phyloP scores from a whole-genome alignment of 164 flowering plant genomes.

The Amborella trichopoda region DNA sequence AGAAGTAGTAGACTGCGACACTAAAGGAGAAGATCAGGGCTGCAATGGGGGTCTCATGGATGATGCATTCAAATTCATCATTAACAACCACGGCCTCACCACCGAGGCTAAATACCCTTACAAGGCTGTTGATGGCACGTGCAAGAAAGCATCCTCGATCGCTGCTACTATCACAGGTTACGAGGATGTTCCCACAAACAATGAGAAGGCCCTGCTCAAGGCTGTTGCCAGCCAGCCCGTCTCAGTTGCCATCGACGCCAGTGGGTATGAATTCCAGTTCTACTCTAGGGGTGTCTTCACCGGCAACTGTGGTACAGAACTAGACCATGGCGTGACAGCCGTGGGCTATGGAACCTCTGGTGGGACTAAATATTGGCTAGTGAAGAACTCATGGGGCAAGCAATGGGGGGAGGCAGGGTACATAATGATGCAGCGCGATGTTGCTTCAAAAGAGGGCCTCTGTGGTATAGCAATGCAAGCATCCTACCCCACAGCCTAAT shows the following conservation, averaged over 20 bases:
- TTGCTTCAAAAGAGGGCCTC: conserved; percentile 1
- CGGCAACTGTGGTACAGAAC: conserved; percentile 3
- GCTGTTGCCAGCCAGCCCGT: conserved; percentile 23
- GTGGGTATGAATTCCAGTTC: conserved; percentile 8
- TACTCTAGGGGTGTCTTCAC: conserved; percentile 12
- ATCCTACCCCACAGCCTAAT: conserved; percentile 3
- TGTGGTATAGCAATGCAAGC: conserved; percentile 5
- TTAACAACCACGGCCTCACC: neutral
- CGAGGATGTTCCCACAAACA: conserved; percentile 16
- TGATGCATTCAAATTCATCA: conserved; percentile 3
- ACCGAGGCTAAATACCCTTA: conserved; percentile 5
- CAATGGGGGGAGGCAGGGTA: conserved; percentile 3
- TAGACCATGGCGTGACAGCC: neutral
- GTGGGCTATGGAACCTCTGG: conserved; percentile 2
- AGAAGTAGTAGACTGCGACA: conserved; percentile 2
- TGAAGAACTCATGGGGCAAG: conserved; percentile 2
- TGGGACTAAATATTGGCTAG: conserved; percentile 6
- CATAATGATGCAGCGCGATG: conserved; percentile 2
- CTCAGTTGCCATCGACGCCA: conserved; percentile 14
- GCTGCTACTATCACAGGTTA: conserved; percentile 10
- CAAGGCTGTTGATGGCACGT: neutral
- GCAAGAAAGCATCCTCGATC: neutral
- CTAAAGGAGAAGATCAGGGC: neutral
- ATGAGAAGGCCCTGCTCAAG: conserved; percentile 13
- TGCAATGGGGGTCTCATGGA: conserved; percentile 1